These are phyloP conservation scores for Aciculosporium take DNA, from an alignment of 2,329 filamentous ascomycete genomes.

Conservation along the genomic window DNA sequence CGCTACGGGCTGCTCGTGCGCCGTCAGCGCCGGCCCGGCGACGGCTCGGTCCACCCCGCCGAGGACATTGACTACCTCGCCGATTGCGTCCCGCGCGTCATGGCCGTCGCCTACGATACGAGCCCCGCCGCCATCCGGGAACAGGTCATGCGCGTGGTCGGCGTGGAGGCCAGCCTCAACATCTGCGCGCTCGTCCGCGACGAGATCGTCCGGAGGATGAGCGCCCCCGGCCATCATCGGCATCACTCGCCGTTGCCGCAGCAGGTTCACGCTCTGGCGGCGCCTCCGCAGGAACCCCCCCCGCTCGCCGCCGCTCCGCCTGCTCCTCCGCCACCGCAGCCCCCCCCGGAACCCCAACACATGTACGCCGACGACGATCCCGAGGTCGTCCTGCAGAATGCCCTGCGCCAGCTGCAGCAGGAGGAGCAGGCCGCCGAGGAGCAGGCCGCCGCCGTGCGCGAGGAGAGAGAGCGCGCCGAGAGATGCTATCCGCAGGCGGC, in stretches of 20 bases:
- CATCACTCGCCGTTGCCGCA: constrained; percentile 12
- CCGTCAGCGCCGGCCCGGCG: constrained; percentile 39
- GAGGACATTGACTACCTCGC: constrained; percentile 46
- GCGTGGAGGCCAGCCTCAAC: constrained; percentile 38
- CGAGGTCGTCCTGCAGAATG: constrained; percentile 44
- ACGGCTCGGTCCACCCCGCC: constrained; percentile 31
- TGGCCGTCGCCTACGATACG: constrained; percentile 42
- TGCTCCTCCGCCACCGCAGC: not conserved
- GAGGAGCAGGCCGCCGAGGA: constrained; percentile 45
- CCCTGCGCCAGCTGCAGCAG: constrained; percentile 42
- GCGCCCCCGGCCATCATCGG: constrained; percentile 8
- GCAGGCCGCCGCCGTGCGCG: constrained; percentile 38
- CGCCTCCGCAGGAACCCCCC: not conserved
- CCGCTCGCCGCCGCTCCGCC: too few relatives aligned
- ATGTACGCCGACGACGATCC: constrained; percentile 39
- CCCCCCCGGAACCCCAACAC: not conserved
- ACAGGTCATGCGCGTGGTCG: constrained; percentile 38
- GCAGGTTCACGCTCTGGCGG: constrained; percentile 8
- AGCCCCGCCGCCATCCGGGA: constrained; percentile 46
- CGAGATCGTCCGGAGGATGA: constrained; percentile 33
- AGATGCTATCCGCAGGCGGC: constrained; percentile 16
- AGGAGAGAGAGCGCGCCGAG: constrained; percentile 36
- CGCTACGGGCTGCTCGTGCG: constrained; percentile 44
- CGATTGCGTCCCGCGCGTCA: constrained; percentile 45
- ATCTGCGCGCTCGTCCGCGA: constrained; percentile 44